Percentiles rank a stretch among this genome's conserved stretches.
phyloP scores from a whole-genome alignment of 495 filamentous ascomycete species.

The Daldinia childiae region DNA sequence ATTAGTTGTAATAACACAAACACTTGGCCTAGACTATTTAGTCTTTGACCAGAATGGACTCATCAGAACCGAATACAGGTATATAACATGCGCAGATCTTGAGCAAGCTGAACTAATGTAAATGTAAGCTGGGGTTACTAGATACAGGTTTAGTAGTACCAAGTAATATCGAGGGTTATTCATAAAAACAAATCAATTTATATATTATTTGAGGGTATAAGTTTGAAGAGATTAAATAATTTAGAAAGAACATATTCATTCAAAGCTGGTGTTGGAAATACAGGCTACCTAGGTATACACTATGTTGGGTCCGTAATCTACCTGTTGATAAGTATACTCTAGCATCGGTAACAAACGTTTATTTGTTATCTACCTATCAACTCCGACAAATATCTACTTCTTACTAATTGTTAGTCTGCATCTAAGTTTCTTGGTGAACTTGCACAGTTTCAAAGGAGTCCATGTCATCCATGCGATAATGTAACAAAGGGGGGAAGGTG shows the following conservation, averaged over 20 bases:
- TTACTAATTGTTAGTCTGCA: not conserved
- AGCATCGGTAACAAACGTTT: too few relatives aligned
- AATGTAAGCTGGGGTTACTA: not conserved
- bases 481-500: slow-evolving; percentile 15
- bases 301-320: too few relatives aligned
- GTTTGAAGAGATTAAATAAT: too few relatives aligned
- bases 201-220: too few relatives aligned
- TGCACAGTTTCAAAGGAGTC: slow-evolving; percentile 9
- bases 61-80: not conserved
- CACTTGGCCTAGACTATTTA: not conserved
- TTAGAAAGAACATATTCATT: too few relatives aligned
- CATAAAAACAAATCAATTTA: too few relatives aligned
- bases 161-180: too few relatives aligned
- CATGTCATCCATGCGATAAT: slow-evolving; percentile 23
- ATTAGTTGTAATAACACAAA: too few relatives aligned
- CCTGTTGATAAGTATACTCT: too few relatives aligned
- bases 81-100: not conserved
- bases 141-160: not conserved
- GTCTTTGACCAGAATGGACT: not conserved
- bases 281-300: too few relatives aligned
- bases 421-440: slow-evolving; percentile 3
- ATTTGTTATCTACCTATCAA: not conserved
- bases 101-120: not conserved
- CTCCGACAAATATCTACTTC: not conserved
- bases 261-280: too few relatives aligned